Conservation (phyloP, 345 rosid genomes). For the Populus euphratica region DNA sequence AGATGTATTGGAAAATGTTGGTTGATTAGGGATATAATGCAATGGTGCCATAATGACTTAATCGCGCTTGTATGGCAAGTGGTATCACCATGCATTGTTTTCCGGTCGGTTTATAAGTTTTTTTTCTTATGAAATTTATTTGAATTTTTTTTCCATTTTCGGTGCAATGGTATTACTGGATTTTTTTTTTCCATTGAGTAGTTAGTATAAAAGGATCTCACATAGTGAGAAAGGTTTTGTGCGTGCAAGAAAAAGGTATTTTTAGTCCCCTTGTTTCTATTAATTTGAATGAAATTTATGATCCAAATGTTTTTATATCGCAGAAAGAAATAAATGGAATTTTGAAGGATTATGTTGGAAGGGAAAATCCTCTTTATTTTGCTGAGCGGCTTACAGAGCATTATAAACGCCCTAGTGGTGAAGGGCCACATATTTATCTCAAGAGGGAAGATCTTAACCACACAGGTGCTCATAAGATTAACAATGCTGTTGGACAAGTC, state of each 20-base stretch:
- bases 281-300: neutral
- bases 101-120: too few species aligned
- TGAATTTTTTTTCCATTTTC: too few species aligned
- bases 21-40: neutral
- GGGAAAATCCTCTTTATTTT: conserved; percentile 85
- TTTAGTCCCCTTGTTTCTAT: neutral
- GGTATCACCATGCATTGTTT: too few species aligned
- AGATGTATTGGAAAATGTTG: neutral
- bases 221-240: too few species aligned
- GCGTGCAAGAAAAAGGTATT: too few species aligned
- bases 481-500: conserved; percentile 87
- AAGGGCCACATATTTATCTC: conserved; percentile 80
- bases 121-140: too few species aligned
- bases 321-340: conserved; percentile 71
- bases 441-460: conserved; percentile 98
- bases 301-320: conserved; percentile 11
- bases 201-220: too few species aligned
- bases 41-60: neutral
- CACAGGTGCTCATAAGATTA: conserved; percentile 90
- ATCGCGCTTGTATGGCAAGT: too few species aligned
- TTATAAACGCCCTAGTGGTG: conserved; percentile 64
- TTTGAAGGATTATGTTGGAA: conserved; percentile 89
- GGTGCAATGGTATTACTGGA: too few species aligned
- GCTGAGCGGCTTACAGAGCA: conserved; percentile 86
- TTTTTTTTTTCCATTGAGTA: too few species aligned